Evolutionary conservation across 352 stramenopile species (phyloP).

Genomic region (Pythium guiyangense): DNA sequence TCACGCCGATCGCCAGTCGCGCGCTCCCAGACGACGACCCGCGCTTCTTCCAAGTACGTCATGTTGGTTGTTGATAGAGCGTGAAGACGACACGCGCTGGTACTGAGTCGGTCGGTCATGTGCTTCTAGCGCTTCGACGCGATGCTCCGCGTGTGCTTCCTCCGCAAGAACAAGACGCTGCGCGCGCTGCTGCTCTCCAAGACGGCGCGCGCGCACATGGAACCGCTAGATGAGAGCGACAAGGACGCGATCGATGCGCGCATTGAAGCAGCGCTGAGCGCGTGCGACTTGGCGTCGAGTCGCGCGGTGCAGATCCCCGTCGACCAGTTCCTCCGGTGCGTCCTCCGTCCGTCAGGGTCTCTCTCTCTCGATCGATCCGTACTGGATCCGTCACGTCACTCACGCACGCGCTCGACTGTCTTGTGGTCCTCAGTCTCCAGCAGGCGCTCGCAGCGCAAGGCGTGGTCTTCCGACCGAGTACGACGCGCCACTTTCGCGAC

Average conservation of each 20-base stretch:
- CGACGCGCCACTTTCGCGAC: conserved; percentile 62
- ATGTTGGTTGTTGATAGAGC: too few species aligned
- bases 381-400: too few species aligned
- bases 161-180: conserved; percentile 86
- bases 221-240: conserved; percentile 4
- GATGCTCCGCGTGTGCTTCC: conserved; percentile 69
- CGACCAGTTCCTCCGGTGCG: conserved; percentile 44
- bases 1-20: conserved; percentile 22
- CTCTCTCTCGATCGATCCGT: background rate
- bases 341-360: too few species aligned
- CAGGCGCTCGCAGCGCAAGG: conserved; percentile 34
- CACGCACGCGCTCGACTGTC: too few species aligned
- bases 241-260: conserved; percentile 34
- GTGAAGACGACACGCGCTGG: too few species aligned
- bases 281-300: conserved; percentile 35
- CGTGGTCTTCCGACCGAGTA: conserved; percentile 47
- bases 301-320: conserved; percentile 66
- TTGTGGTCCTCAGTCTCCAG: conserved; percentile 28
- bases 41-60: conserved; percentile 46
- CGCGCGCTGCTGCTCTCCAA: conserved; percentile 64
- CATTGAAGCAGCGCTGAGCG: conserved; percentile 45
- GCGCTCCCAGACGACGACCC: conserved; percentile 22
- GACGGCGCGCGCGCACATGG: conserved; percentile 36
- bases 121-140: conserved; percentile 62
- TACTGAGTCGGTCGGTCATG: too few species aligned